These are phyloP conservation scores for Bipolaris oryzae DNA, from an alignment of 2,329 filamentous ascomycete genomes.

Conservation along the genomic window DNA sequence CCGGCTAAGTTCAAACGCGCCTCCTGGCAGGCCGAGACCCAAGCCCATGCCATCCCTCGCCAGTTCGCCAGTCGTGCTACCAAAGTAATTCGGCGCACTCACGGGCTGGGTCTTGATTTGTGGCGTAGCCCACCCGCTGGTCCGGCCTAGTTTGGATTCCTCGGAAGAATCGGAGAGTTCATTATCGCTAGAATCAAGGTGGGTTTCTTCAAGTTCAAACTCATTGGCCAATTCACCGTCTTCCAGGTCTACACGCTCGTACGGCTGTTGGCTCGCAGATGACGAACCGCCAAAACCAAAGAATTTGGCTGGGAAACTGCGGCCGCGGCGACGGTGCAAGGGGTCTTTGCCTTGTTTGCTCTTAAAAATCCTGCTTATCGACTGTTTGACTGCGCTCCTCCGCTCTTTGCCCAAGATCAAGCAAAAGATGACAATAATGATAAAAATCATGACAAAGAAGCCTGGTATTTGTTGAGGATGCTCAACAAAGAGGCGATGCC, in stretches of 20 bases:
- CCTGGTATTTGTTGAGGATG: conserved; percentile 72
- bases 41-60: conserved; percentile 39
- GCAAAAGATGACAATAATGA: conserved; percentile 72
- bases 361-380: conserved; percentile 56
- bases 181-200: conserved; percentile 63
- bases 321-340: conserved; percentile 48
- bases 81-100: conserved; percentile 29
- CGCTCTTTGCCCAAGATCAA: conserved; percentile 81
- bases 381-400: conserved; percentile 63
- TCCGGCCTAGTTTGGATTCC: conserved; percentile 61
- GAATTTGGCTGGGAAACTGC: conserved; percentile 59
- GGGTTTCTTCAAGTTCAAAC: conserved; percentile 68
- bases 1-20: conserved; percentile 65
- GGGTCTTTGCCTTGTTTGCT: conserved; percentile 50
- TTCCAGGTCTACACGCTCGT: conserved; percentile 77
- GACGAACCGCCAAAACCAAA: conserved; percentile 57
- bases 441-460: conserved; percentile 76
- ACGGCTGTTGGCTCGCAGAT: conserved; percentile 55
- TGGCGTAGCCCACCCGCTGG: conserved; percentile 72
- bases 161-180: conserved; percentile 67
- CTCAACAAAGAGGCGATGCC: conserved; percentile 66
- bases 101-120: conserved; percentile 55
- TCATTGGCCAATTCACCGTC: conserved; percentile 72
- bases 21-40: conserved; percentile 35
- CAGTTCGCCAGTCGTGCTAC: conserved; percentile 26